These are phyloP conservation scores for Talaromyces albobiverticillius DNA, from an alignment of 2,329 filamentous ascomycete species.

Conservation along the genomic window DNA sequence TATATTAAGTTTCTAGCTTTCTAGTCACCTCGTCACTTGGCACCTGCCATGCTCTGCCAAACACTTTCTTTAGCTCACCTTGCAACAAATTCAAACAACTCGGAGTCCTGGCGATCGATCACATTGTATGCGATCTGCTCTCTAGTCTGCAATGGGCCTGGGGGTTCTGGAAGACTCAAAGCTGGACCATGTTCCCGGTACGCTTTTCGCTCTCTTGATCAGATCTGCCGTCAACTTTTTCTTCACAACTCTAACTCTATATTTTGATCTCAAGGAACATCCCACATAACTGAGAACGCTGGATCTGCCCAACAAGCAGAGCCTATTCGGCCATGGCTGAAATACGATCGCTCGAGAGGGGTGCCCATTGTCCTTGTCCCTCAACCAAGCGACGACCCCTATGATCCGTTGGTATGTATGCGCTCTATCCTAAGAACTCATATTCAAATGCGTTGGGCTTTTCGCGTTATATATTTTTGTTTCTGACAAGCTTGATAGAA, in stretches of 20 bases:
- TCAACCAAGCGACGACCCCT: conserved; percentile 85
- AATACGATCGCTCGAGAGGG: conserved; percentile 67
- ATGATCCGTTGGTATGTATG: conserved; percentile 73
- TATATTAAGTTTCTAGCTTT: too few species aligned
- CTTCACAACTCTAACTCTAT: neutral
- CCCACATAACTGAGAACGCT: conserved; percentile 57
- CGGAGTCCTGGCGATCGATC: too few species aligned
- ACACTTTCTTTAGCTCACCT: too few species aligned
- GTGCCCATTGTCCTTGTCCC: conserved; percentile 78
- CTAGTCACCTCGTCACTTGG: too few species aligned
- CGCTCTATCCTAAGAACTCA: too few species aligned
- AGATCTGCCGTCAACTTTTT: neutral
- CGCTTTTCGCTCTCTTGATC: conserved; percentile 11
- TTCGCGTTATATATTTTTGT: conserved; percentile 2
- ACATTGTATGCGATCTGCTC: too few species aligned
- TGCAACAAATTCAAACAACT: too few species aligned
- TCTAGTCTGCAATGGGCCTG: conserved; percentile 60
- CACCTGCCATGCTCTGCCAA: too few species aligned
- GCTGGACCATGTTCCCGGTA: conserved; percentile 72
- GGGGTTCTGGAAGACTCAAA: conserved; percentile 69
- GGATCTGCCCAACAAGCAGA: conserved; percentile 22
- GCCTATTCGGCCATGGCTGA: conserved; percentile 51
- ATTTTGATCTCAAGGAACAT: conserved; percentile 29
- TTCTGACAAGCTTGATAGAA: conserved; percentile 49
- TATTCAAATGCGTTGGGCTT: too few species aligned